phyloP scores from a whole-genome alignment of 73 alveolate species.

The Stentor roeselii region DNA sequence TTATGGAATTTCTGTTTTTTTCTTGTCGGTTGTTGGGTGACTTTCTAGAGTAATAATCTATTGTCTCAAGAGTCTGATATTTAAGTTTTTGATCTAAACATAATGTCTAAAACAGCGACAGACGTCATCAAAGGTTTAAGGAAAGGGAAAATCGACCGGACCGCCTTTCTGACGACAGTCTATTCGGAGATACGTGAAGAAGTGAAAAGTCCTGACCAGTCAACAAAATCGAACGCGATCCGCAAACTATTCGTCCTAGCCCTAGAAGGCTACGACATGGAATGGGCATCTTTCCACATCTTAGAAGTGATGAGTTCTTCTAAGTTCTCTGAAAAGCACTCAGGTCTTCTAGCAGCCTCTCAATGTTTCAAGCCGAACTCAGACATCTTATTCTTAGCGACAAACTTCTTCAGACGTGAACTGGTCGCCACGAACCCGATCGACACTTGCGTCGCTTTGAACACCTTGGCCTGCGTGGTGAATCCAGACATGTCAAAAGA shows the following conservation, averaged over 20 bases:
- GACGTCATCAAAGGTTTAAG: slow-evolving; percentile 46
- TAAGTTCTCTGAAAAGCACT: slow-evolving; percentile 27
- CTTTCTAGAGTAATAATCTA: too few species aligned
- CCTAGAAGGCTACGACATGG: slow-evolving; percentile 50
- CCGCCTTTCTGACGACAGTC: slow-evolving; percentile 32
- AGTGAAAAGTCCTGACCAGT: slow-evolving; percentile 38
- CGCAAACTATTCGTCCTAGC: slow-evolving; percentile 41
- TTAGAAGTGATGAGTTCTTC: slow-evolving; percentile 53
- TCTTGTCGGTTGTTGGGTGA: too few species aligned
- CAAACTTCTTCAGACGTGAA: slow-evolving; percentile 48
- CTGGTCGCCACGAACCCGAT: slow-evolving; percentile 35
- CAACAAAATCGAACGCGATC: slow-evolving; percentile 41
- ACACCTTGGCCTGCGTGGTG: slow-evolving; percentile 40
- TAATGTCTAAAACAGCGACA: background rate
- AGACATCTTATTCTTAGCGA: slow-evolving; percentile 36
- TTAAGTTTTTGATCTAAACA: too few species aligned
- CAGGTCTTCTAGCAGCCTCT: slow-evolving; percentile 37
- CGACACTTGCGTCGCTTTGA: slow-evolving; percentile 42
- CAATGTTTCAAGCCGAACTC: slow-evolving; percentile 28
- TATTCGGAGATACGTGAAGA: slow-evolving; percentile 44
- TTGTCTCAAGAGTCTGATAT: too few species aligned
- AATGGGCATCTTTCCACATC: slow-evolving; percentile 52
- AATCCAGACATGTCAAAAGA: slow-evolving; percentile 36
- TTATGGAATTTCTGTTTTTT: too few species aligned
- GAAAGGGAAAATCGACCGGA: slow-evolving; percentile 42